Evolutionary conservation across 208 protist species (phyloP), one percentile per base, ranked within the genome.

Genomic region (Spongospora subterranea): DNA sequence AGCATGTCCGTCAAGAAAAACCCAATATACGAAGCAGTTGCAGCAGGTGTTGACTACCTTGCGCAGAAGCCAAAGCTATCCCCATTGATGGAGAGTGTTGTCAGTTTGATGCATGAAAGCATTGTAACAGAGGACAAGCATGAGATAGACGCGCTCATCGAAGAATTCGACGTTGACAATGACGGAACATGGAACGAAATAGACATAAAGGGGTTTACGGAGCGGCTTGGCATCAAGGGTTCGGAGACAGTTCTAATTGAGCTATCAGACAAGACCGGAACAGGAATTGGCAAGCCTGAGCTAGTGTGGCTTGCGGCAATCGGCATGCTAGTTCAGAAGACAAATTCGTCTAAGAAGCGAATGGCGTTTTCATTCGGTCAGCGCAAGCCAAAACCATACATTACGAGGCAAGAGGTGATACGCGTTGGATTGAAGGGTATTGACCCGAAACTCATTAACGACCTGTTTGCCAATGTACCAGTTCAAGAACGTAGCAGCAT

Each of bases 101-200:
- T 35, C 71, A n/a, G 35, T 6, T 13, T 43, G 35, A 35, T 82
- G 71, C n/a, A 39, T 6, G 35, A 35, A 43, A 43, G 11, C 40
- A n/a, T 82, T 43, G 6, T 35, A 13, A 43, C 35, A 20, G 71
- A 82, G n/a, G 71, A 82, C 71, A 82, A 43, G 71, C 71, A 82
- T n/a, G 71, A 82, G 35, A 35, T 82, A 6, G 71, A 82, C 13
- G 71, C 35, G 17, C 71, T 82, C 40, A 43, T 82, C 17, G 71
- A 35, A n/a, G 35, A 82, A 45, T 82, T 82, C 71, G 71, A 82
- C 35, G 71, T 43, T n/a, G 71, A 82, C 35, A 82, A 82, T 39
- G 71, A 82, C n/a, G 71, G 71, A 35, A 20, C 35, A 39, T n/a
- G 6, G n/a, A 82, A 35, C 71, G n/a, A 35, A 6, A 43, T 40